Percentiles rank a stretch among this genome's conserved stretches.
Conservation (phyloP, 1,284 basidiomycete genomes). For the Tylopilus sp. region DNA sequence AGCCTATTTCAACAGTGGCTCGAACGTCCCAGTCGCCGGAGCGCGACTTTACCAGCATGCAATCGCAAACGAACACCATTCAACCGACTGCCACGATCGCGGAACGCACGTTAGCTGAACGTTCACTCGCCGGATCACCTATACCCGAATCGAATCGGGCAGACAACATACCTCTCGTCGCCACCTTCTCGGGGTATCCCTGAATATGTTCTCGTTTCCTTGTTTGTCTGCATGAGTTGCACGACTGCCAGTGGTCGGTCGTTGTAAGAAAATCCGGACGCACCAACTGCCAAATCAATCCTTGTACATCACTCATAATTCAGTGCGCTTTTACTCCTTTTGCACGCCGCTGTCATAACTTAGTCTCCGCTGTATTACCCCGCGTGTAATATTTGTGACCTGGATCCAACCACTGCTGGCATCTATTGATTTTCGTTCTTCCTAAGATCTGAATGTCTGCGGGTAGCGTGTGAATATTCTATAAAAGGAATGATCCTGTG, state of each 20-base stretch:
- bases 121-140: constrained; percentile 72
- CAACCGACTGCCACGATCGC: constrained; percentile 62
- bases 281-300: constrained; percentile 14
- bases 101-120: constrained; percentile 63
- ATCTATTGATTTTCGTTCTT: constrained; percentile 18
- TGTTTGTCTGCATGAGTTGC: neutral
- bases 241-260: constrained; percentile 1
- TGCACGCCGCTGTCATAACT: constrained; percentile 5
- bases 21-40: constrained; percentile 52
- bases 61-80: constrained; percentile 56
- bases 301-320: constrained; percentile 19
- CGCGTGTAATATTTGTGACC: constrained; percentile 25
- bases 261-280: constrained; percentile 7
- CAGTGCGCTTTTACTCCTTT: constrained; percentile 2
- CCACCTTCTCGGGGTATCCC: constrained; percentile 33
- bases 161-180: constrained; percentile 41
- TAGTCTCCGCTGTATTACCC: constrained; percentile 24
- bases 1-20: constrained; percentile 61
- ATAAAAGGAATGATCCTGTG: no score
- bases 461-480: constrained; percentile 5
- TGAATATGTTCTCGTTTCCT: constrained; percentile 17
- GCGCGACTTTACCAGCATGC: constrained; percentile 46
- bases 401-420: neutral
- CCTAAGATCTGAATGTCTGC: no score
- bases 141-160: constrained; percentile 31